Evolutionary conservation across 768 basidiomycete genomes (phyloP).

Genomic region (Mycena maculata): DNA sequence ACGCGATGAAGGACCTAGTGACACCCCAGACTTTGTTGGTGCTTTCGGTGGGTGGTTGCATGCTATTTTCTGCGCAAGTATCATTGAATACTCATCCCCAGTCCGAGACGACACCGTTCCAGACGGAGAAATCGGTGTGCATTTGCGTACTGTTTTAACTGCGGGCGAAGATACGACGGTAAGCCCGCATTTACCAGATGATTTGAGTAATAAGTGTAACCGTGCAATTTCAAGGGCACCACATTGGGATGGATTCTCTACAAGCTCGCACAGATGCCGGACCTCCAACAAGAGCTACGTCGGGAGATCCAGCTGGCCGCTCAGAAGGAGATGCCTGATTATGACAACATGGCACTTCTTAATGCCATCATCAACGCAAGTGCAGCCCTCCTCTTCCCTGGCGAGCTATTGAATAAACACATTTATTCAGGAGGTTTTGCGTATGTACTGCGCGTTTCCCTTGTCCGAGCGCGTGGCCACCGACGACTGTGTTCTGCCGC

Average conservation of each 20-base stretch:
- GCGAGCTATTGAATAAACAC: no score
- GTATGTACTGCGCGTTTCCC: no score
- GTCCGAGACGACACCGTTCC: background rate
- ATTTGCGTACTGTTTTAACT: background rate
- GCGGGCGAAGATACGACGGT: conserved; percentile 4
- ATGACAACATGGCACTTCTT: conserved; percentile 12
- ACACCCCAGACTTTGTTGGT: background rate
- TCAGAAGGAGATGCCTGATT: background rate
- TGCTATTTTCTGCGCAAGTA: background rate
- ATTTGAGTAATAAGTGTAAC: background rate
- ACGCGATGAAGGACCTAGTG: background rate
- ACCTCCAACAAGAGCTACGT: background rate
- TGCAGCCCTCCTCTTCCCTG: no score
- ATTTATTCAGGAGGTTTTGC: background rate
- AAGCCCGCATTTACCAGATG: background rate
- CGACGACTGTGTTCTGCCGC: no score
- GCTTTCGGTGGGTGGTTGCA: background rate
- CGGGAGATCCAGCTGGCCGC: background rate
- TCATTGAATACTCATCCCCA: background rate
- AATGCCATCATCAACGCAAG: conserved; percentile 13
- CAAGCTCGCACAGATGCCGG: conserved; percentile 2
- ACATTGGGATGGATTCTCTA: background rate
- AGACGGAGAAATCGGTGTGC: conserved; percentile 2
- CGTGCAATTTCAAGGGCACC: background rate
- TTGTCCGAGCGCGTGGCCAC: no score